These are phyloP conservation scores for Torrubiellomyces zombiae DNA, from an alignment of 2,329 filamentous ascomycete genomes.

Conservation along the genomic window DNA sequence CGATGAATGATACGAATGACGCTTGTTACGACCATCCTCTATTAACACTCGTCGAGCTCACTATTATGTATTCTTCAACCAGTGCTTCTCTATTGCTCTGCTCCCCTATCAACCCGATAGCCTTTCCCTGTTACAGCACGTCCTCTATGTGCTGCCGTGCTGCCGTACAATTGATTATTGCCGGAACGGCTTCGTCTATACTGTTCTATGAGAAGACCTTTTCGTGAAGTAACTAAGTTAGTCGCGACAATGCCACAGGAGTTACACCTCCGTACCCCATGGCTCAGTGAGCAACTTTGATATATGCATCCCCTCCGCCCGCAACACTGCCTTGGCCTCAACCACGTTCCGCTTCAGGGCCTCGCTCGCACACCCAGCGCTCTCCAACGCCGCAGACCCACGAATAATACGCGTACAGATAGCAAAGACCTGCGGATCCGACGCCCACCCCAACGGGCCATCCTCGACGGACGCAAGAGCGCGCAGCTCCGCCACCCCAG, in stretches of 20 bases:
- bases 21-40: too few species aligned
- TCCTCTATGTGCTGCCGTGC: too few species aligned
- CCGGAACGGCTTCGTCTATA: too few species aligned
- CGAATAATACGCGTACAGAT: constrained; percentile 34
- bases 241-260: background rate
- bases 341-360: constrained; percentile 6
- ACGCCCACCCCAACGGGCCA: constrained; percentile 57
- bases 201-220: too few species aligned
- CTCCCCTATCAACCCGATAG: too few species aligned
- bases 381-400: constrained; percentile 18
- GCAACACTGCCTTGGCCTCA: constrained; percentile 2
- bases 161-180: too few species aligned
- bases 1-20: too few species aligned
- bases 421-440: constrained; percentile 50
- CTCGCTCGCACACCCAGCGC: constrained; percentile 1
- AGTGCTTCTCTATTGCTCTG: too few species aligned
- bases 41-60: too few species aligned
- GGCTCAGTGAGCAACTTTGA: constrained; percentile 13
- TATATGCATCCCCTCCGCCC: constrained; percentile 4
- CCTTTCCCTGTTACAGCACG: too few species aligned
- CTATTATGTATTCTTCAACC: too few species aligned
- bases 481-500: constrained; percentile 29
- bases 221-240: too few species aligned
- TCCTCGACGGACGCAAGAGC: constrained; percentile 25
- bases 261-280: constrained; percentile 2